These are phyloP conservation scores for Mycosphaerella sp. DNA, from an alignment of 2,329 filamentous ascomycete genomes.

Conservation along the genomic window DNA sequence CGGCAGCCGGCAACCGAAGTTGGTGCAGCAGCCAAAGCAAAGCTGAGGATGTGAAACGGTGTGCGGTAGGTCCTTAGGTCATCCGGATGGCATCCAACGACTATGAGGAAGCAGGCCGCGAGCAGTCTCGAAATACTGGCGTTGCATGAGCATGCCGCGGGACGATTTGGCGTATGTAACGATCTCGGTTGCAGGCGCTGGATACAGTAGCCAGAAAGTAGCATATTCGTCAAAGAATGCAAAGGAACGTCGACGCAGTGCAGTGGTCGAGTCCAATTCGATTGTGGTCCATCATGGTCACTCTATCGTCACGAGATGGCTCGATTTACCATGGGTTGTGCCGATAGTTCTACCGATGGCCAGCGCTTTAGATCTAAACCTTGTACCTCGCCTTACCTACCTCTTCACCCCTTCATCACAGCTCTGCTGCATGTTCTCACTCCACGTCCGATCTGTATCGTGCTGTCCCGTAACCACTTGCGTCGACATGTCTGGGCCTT, in stretches of 20 bases:
- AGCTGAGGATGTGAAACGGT: slow-evolving; percentile 6
- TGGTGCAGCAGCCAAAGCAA: slow-evolving; percentile 6
- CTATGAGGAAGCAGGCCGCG: slow-evolving; percentile 5
- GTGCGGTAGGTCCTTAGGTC: slow-evolving; percentile 4
- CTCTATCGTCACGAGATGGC: too few species aligned
- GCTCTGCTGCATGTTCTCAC: too few species aligned
- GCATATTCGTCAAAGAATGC: slow-evolving; percentile 1
- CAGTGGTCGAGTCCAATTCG: neutral
- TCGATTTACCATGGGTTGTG: too few species aligned
- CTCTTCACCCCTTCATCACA: too few species aligned
- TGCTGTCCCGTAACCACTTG: too few species aligned
- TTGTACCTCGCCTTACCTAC: too few species aligned
- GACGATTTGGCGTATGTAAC: slow-evolving; percentile 9
- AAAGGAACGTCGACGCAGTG: neutral
- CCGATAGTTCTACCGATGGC: too few species aligned
- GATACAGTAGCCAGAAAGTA: neutral
- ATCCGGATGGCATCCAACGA: slow-evolving; percentile 4
- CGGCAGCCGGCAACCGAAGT: slow-evolving; percentile 5
- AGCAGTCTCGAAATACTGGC: neutral
- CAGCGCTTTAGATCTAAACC: too few species aligned
- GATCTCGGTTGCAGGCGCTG: slow-evolving; percentile 1
- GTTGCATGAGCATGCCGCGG: slow-evolving; percentile 7
- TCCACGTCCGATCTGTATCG: too few species aligned
- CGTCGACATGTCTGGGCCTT: too few species aligned
- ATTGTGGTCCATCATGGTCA: neutral